A percentile compares a stretch with the other conserved stretches of the same genome.
These are phyloP conservation scores for Conticribra guillardii DNA, from an alignment of 108 stramenopile species.

Conservation along the genomic window DNA sequence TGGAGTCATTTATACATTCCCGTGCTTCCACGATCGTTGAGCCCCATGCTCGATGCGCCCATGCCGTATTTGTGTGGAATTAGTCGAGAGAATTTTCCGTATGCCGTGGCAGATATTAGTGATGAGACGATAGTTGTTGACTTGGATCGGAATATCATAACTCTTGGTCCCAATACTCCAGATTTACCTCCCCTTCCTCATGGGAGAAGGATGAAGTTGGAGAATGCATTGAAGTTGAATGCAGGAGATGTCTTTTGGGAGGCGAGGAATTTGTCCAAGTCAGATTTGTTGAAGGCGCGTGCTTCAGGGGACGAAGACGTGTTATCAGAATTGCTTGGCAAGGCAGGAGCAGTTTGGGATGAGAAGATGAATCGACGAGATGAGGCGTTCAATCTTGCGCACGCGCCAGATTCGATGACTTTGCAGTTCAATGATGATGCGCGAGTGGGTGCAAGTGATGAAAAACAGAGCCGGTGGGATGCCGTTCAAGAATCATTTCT, in stretches of 20 bases:
- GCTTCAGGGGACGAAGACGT: slow-evolving; percentile 19
- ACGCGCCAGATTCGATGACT: slow-evolving; percentile 54
- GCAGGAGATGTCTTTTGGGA: slow-evolving; percentile 82
- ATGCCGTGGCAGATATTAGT: slow-evolving; percentile 67
- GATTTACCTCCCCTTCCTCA: slow-evolving; percentile 66
- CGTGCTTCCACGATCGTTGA: slow-evolving; percentile 69
- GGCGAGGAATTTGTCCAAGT: slow-evolving; percentile 60
- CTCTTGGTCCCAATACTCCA: slow-evolving; percentile 56
- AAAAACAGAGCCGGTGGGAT: slow-evolving; percentile 76
- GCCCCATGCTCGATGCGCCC: slow-evolving; percentile 89
- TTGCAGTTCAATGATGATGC: slow-evolving; percentile 41
- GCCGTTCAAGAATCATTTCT: slow-evolving; percentile 85
- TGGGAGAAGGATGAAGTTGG: slow-evolving; percentile 73
- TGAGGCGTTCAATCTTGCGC: slow-evolving; percentile 80
- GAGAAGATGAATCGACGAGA: slow-evolving; percentile 65
- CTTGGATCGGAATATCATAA: slow-evolving; percentile 76
- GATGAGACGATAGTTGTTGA: slow-evolving; percentile 87
- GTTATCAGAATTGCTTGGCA: slow-evolving; percentile 15
- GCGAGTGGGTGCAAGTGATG: slow-evolving; percentile 25
- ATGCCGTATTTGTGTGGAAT: slow-evolving; percentile 90
- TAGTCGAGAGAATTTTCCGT: slow-evolving; percentile 70
- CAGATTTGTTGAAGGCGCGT: slow-evolving; percentile 29
- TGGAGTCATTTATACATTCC: slow-evolving; percentile 94
- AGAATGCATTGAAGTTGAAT: slow-evolving; percentile 51
- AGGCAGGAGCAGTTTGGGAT: slow-evolving; percentile 58